Percentiles rank a stretch among this genome's conserved stretches.
phyloP scores from a whole-genome alignment of 345 rosid genomes.

The Corchorus capsularis region DNA sequence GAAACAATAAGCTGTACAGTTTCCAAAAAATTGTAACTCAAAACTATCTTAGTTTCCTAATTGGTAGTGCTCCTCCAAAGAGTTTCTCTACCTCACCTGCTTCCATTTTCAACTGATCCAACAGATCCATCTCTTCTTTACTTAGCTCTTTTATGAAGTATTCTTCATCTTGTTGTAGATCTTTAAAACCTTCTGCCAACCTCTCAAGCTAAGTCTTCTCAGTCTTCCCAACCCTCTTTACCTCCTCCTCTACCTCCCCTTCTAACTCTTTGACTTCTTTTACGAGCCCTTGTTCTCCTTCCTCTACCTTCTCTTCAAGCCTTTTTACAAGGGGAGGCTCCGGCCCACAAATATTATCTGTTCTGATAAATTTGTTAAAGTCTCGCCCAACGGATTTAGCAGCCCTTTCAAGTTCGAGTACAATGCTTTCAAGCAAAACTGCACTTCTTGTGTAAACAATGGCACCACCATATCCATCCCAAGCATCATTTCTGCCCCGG shows the following conservation, averaged over 20 bases:
- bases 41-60: constrained; percentile 70
- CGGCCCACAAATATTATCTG: constrained; percentile 82
- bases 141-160: constrained; percentile 58
- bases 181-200: constrained; percentile 74
- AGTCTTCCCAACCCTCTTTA: constrained; percentile 56
- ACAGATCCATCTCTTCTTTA: constrained; percentile 78
- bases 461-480: constrained; percentile 99
- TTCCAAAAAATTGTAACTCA: constrained; percentile 11
- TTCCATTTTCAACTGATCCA: constrained; percentile 76
- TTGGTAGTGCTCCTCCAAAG: constrained; percentile 67
- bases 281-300: constrained; percentile 67
- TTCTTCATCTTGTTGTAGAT: constrained; percentile 67
- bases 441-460: constrained; percentile 88
- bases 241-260: constrained; percentile 44
- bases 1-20: constrained; percentile 3
- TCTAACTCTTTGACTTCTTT: constrained; percentile 72
- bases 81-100: constrained; percentile 80
- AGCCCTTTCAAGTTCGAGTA: constrained; percentile 82
- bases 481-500: constrained; percentile 87
- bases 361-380: constrained; percentile 65
- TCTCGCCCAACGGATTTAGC: constrained; percentile 82
- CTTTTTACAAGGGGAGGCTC: constrained; percentile 93
- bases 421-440: constrained; percentile 63
- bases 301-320: constrained; percentile 87
- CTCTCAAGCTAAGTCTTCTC: constrained; percentile 73